Base-by-base conservation (phyloP, 2,329 filamentous ascomycete species). In the Biscogniauxia marginata region DNA sequence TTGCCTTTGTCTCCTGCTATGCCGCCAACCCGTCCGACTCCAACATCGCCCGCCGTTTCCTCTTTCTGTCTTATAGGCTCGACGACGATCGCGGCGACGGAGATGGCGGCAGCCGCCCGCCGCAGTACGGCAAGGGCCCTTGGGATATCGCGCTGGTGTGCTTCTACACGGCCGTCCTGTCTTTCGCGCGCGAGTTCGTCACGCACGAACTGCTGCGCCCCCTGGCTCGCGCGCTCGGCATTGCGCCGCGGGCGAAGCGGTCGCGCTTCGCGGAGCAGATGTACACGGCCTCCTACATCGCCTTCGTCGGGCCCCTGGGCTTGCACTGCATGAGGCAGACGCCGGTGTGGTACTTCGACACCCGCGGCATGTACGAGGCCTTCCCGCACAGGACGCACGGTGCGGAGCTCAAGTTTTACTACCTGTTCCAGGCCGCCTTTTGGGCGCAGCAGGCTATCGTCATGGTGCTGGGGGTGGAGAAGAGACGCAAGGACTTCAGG, bases 361-460 rank as follows among this genome's bases (percentile, higher is more conserved):
- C 85, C 1, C 78, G 75, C 0, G 86, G 81, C 57, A 90, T 91
- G 86, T 91, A 89, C 67, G 85, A 88, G 65, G 78, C 74, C 0
- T 91, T 87, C 68, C 88, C 88, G 7, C 87, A 91, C 66, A 79
- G 78, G 56, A 82, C 83, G 39, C 87, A 89, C 66, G 83, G 85
- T 44, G 84, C 74, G 4, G 63, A 80, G 6, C 87, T 91, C 77
- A 91, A 91, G 75, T 83, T 85, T 7, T 91, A 90, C 70, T 91
- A 91, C 69, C 75, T 91, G 50, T 80, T 91, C 50, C 84, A 91
- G 69, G 88, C 87, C 7, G 84, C 84, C 49, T 91, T 90, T 73
- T 91, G 88, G 88, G 79, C 83, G 0, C 88, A 91, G 72, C 88
- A 91, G 73, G 84, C 81, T 6, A 82, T 91, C 57, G 88, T 91